Evolutionary conservation across 176 grass and related monocot species (phyloP).

Genomic region (maize (Zea mays)): DNA sequence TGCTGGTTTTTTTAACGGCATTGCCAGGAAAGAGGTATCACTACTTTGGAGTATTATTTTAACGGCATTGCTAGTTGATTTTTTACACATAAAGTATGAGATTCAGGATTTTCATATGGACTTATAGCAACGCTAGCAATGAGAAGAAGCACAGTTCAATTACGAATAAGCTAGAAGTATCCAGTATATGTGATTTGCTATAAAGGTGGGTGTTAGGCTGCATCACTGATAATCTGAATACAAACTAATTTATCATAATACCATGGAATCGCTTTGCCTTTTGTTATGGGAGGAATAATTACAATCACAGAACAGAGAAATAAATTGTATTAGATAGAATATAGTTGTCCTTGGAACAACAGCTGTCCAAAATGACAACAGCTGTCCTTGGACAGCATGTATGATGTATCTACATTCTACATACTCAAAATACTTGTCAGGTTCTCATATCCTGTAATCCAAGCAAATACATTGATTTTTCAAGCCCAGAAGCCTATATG

Average conservation of each 20-base stretch:
- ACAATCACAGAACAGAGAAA: no score
- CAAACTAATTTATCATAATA: not conserved
- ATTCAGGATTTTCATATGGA: not conserved
- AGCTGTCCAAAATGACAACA: no score
- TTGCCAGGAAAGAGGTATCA: slow-evolving; percentile 36
- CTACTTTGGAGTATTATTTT: slow-evolving; percentile 11
- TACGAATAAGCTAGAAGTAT: not conserved
- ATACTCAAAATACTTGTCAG: no score
- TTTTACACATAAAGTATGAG: not conserved
- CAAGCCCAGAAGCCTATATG: no score
- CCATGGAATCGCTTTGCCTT: not conserved
- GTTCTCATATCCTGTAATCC: no score
- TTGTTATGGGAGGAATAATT: no score
- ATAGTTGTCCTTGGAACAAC: no score
- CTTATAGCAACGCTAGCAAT: no score
- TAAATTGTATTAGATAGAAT: no score
- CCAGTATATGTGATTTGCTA: not conserved
- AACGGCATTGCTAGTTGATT: not conserved
- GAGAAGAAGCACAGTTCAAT: not conserved
- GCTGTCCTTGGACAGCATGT: no score
- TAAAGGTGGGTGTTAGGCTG: not conserved
- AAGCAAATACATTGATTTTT: no score
- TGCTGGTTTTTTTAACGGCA: slow-evolving; percentile 61
- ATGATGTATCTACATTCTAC: no score
- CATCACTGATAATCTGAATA: not conserved